phyloP scores from a whole-genome alignment of 192 early-diverging fungal genomes.

The Gigaspora rosea region DNA sequence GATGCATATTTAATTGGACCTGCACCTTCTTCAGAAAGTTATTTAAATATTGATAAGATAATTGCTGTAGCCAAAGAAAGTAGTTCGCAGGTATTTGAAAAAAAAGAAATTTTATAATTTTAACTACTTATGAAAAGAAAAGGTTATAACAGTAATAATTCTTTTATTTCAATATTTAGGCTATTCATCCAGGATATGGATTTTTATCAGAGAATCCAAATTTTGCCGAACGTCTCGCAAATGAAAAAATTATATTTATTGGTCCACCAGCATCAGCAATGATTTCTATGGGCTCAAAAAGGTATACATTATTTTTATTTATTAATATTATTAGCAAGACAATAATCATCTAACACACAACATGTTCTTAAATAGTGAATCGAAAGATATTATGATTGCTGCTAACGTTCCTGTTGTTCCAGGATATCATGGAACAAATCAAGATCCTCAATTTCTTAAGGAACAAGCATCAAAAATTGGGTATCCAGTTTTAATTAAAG shows the following conservation, averaged over 20 bases:
- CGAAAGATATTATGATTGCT: constrained; percentile 88
- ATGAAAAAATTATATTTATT: constrained; percentile 78
- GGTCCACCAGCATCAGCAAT: constrained; percentile 90
- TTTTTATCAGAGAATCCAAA: constrained; percentile 92
- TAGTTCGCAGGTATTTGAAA: constrained; percentile 67
- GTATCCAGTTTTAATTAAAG: constrained; percentile 97
- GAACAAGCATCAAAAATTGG: constrained; percentile 79
- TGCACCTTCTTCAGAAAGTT: constrained; percentile 78
- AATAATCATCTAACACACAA: not conserved
- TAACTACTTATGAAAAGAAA: too few relatives aligned
- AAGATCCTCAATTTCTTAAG: constrained; percentile 73
- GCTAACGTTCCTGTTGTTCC: constrained; percentile 91
- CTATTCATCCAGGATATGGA: constrained; percentile 96
- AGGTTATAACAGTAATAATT: not conserved
- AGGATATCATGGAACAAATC: constrained; percentile 91
- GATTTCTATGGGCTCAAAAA: constrained; percentile 89
- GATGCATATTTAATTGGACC: constrained; percentile 91
- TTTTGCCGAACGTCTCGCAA: constrained; percentile 77
- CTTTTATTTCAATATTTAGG: constrained; percentile 46
- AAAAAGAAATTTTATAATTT: too few relatives aligned
- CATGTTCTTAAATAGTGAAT: constrained; percentile 54
- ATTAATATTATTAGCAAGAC: not conserved
- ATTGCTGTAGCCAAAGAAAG: constrained; percentile 72
- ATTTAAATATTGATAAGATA: constrained; percentile 80
- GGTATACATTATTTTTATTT: not conserved